phyloP scores from a whole-genome alignment of 805 yeast genomes.

The Metschnikowia lunata region DNA sequence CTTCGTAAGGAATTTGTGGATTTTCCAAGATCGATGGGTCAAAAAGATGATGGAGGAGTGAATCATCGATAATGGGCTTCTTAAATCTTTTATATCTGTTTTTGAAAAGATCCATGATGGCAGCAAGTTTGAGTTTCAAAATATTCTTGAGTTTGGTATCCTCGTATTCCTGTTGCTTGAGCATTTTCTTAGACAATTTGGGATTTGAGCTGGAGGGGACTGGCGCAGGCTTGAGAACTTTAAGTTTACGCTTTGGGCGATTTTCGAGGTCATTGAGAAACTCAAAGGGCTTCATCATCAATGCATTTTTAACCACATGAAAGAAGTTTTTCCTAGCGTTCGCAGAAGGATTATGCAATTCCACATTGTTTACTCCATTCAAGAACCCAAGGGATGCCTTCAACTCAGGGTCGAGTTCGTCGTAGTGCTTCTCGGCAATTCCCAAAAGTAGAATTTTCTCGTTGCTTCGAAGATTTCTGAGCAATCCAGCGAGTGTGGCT shows the following conservation, averaged over 20 bases:
- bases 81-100: conserved; percentile 82
- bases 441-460: conserved; percentile 77
- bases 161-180: conserved; percentile 50
- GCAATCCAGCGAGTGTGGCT: conserved; percentile 65
- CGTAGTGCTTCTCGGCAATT: conserved; percentile 49
- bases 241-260: conserved; percentile 47
- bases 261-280: conserved; percentile 61
- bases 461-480: conserved; percentile 62
- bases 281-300: conserved; percentile 64
- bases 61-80: conserved; percentile 85
- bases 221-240: conserved; percentile 33
- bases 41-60: conserved; percentile 67
- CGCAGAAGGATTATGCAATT: conserved; percentile 39
- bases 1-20: conserved; percentile 34
- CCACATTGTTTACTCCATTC: conserved; percentile 42
- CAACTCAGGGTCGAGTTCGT: conserved; percentile 43
- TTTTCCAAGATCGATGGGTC: conserved; percentile 49
- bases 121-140: conserved; percentile 79
- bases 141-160: conserved; percentile 84
- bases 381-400: conserved; percentile 55
- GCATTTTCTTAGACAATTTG: conserved; percentile 36
- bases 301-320: conserved; percentile 45
- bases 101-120: conserved; percentile 85
- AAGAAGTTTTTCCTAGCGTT: conserved; percentile 58
- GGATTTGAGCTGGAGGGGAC: conserved; percentile 25